phyloP scores from a whole-genome alignment of 352 stramenopile genomes.

The Vaucheria bursata region DNA sequence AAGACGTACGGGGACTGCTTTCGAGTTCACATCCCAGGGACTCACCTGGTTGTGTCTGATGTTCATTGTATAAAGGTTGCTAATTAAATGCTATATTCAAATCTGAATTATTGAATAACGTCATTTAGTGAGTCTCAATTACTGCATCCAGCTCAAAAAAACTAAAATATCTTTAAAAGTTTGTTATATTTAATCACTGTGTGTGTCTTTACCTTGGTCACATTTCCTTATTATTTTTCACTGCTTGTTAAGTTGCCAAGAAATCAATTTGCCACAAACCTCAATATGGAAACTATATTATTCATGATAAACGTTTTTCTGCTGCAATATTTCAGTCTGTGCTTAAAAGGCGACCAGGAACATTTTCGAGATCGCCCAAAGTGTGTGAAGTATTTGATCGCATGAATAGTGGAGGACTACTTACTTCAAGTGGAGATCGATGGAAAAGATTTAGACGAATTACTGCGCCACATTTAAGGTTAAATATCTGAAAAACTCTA shows the following conservation, averaged over 20 bases:
- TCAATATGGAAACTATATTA: too few relatives aligned
- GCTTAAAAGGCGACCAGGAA: background rate
- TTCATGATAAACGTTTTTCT: too few relatives aligned
- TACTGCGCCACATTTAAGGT: background rate
- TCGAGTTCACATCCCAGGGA: background rate
- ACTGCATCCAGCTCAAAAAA: too few relatives aligned
- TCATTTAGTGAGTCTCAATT: too few relatives aligned
- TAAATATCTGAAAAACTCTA: background rate
- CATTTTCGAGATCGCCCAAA: background rate
- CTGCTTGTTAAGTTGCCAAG: too few relatives aligned
- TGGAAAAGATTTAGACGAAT: background rate
- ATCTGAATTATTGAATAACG: too few relatives aligned
- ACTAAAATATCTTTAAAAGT: too few relatives aligned
- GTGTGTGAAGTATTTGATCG: background rate
- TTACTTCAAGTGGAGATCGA: background rate
- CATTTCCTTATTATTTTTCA: too few relatives aligned
- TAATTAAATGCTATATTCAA: background rate
- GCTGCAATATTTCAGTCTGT: background rate
- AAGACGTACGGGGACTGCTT: slow-evolving; percentile 4
- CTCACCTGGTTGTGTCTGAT: background rate
- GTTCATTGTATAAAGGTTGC: background rate
- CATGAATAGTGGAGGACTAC: background rate
- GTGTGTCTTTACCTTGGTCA: too few relatives aligned
- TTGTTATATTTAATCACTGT: too few relatives aligned
- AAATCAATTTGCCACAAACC: too few relatives aligned